Evolutionary conservation across 352 stramenopile species (phyloP), one percentile per base, ranked within the genome.

Genomic region (Pythium brachiatum): DNA sequence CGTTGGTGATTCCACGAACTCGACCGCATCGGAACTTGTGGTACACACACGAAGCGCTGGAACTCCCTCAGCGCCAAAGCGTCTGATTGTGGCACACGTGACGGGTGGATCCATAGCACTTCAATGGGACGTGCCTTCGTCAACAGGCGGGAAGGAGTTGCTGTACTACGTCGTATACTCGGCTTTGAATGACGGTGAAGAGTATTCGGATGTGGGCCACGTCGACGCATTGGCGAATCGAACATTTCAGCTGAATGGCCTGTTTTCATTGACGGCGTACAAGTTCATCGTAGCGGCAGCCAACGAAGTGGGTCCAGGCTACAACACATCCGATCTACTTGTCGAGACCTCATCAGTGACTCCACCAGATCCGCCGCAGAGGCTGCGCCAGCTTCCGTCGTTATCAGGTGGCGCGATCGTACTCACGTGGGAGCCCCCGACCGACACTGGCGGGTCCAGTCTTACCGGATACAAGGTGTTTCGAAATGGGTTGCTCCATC

Each of bases 91-190:
- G 1, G 46, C 63, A n/a, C 21, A 48, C 2, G 50, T 78, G 7
- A 77, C 77, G 3, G 77, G 79, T 15, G 79, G 79, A 16, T 67
- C 77, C 1, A 63, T 87, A 15, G 58, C 66, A 2, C 53, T 89
- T 31, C 51, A 43, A 18, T 89, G 79, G 79, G 76, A 86, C 11
- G 46, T 61, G 9, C 79, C 79, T 15, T 53, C 65, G 13, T 86
- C 79, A 9, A 66, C 70, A 3, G 77, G 75, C 15, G 75, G 72
- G 1, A 53, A 64, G 50, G 9, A 8, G 9, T 8, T 76, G 60
- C 32, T 79, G 25, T 51, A 57, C 20, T 89, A 87, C 55, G 20
- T 68, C 11, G 48, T 89, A 18, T 78, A 69, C 41, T 51, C 52
- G 9, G 60, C 57, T 7, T 38, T 56, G 7, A 29, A 27, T 0